A percentile compares a stretch with the other conserved stretches of the same genome.
phyloP scores from a whole-genome alignment of 140 eudicot genomes.

The Ambrosia hybrid region DNA sequence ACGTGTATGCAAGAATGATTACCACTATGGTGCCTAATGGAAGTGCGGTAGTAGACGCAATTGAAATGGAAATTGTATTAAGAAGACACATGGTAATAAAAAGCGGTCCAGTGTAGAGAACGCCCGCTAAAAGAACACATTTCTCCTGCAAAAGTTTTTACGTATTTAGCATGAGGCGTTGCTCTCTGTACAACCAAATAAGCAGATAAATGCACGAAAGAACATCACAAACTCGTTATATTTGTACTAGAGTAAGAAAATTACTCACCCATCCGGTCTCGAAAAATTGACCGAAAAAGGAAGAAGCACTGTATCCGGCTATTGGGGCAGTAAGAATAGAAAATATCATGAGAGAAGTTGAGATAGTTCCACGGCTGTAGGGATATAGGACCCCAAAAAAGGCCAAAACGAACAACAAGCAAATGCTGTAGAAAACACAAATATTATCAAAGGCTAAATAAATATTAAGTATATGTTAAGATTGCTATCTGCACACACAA shows the following conservation, averaged over 20 bases:
- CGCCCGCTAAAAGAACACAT: slow-evolving; percentile 60
- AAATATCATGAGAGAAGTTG: slow-evolving; percentile 53
- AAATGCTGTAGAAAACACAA: slow-evolving; percentile 46
- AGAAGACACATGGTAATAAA: slow-evolving; percentile 43
- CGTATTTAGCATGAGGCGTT: background rate
- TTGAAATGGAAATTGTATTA: slow-evolving; percentile 51
- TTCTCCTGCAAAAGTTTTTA: slow-evolving; percentile 46
- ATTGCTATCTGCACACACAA: background rate
- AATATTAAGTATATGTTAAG: background rate
- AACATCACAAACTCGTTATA: background rate
- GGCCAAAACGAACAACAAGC: slow-evolving; percentile 53
- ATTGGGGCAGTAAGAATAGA: slow-evolving; percentile 60
- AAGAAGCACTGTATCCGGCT: slow-evolving; percentile 76
- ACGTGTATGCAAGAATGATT: slow-evolving; percentile 44
- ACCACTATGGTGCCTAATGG: slow-evolving; percentile 71
- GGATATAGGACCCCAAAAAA: slow-evolving; percentile 66
- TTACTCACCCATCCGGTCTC: slow-evolving; percentile 77
- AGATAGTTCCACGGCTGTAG: slow-evolving; percentile 62
- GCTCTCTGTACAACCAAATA: background rate
- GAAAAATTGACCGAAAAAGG: slow-evolving; percentile 61
- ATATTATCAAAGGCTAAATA: background rate
- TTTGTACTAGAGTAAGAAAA: background rate
- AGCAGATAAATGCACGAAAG: background rate
- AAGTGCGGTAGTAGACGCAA: slow-evolving; percentile 68
- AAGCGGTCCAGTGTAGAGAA: slow-evolving; percentile 61